phyloP scores from a whole-genome alignment of 2,329 filamentous ascomycete genomes.

The Diaporthe sp. region DNA sequence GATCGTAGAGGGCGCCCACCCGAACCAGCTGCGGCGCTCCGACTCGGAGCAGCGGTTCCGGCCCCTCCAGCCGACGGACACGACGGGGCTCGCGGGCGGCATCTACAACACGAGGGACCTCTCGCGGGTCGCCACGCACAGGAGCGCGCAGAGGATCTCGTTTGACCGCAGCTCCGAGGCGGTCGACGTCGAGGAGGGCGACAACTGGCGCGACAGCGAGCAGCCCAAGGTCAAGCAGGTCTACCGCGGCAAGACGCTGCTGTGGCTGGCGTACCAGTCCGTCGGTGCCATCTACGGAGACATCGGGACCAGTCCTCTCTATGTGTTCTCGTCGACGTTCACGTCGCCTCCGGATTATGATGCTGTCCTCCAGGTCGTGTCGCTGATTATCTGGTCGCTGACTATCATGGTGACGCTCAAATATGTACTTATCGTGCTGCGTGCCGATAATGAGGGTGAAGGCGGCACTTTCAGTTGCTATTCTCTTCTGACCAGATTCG shows the following conservation, averaged over 20 bases:
- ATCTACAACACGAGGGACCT: slow-evolving; percentile 42
- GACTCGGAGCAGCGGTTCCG: slow-evolving; percentile 39
- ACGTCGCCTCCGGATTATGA: slow-evolving; percentile 63
- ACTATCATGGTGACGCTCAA: slow-evolving; percentile 78
- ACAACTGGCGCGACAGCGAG: slow-evolving; percentile 41
- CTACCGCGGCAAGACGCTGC: slow-evolving; percentile 41
- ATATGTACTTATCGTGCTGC: slow-evolving; percentile 74
- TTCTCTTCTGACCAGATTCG: slow-evolving; percentile 71
- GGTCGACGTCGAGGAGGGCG: slow-evolving; percentile 42
- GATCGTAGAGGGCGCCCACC: slow-evolving; percentile 40
- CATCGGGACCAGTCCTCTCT: slow-evolving; percentile 67
- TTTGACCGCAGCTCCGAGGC: slow-evolving; percentile 28
- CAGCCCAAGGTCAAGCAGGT: slow-evolving; percentile 43
- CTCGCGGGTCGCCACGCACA: slow-evolving; percentile 34
- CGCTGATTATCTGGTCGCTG: slow-evolving; percentile 76
- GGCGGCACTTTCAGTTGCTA: slow-evolving; percentile 78
- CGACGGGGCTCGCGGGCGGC: slow-evolving; percentile 41
- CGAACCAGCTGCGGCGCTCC: slow-evolving; percentile 31
- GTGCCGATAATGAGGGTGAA: slow-evolving; percentile 77
- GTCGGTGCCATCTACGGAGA: slow-evolving; percentile 76
- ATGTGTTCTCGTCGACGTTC: slow-evolving; percentile 78
- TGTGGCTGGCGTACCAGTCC: slow-evolving; percentile 71
- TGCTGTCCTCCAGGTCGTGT: slow-evolving; percentile 73
- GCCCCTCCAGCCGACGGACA: slow-evolving; percentile 36
- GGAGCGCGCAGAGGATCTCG: slow-evolving; percentile 32